Evolutionary conservation across 2,329 filamentous ascomycete genomes (phyloP), one percentile per base, ranked within the genome.

Genomic region (Samsoniella hepiali): DNA sequence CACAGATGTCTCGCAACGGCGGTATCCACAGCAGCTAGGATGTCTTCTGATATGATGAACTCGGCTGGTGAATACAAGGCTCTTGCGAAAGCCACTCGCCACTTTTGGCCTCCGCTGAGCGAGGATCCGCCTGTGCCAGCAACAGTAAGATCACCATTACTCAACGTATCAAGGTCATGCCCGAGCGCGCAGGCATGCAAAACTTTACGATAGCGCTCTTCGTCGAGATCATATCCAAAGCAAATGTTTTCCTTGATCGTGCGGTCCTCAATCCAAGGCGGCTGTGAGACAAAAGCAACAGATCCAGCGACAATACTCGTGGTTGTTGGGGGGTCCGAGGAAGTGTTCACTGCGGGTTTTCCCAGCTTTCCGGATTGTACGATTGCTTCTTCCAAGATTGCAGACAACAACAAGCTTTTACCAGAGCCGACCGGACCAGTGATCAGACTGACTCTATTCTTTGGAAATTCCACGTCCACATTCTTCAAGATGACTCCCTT

Each of bases 71-170:
- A 91, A 72, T 92, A 92, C 13, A 92, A 76, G 0, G 89, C 89
- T 50, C 90, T 79, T 1, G 89, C 90, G 67, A 93, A 86, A 1
- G 88, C 89, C 47, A 92, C 81, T 62, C 90, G 82, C 87, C 89
- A 91, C 69, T 88, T 84, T 72, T 93, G 90, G 0, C 90, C 90
- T 64, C 90, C 90, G 67, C 86, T 90, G 5, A 93, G 77, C 67
- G 91, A 90, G 67, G 92, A 89, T 8, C 90, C 90, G 67, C 91
- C 91, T 1, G 88, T 87, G 11, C 90, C 90, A 62, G 92, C 89
- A 67, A 90, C 88, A 0, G 90, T 92, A 29, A 82, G 72, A 67
- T 91, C 88, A 3, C 89, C 89, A 68, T 91, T 87, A 0, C 82
- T 76, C 9, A 93, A 80, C 80, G 90, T 88, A 22, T 86, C 82